Evolutionary conservation across 2,329 filamentous ascomycete species (phyloP).

Genomic region (Pseudopithomyces chartarum): DNA sequence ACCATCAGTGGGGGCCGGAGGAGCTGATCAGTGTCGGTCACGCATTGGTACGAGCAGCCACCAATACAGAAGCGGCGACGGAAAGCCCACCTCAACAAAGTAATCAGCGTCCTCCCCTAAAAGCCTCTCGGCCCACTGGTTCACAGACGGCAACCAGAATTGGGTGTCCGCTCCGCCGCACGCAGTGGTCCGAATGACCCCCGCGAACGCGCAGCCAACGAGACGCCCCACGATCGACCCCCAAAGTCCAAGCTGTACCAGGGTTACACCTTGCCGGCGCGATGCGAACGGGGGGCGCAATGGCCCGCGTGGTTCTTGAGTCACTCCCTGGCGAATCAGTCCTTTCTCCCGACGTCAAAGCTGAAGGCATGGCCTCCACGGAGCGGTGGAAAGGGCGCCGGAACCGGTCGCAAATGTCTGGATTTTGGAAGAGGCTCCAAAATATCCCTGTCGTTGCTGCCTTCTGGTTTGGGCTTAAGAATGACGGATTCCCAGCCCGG

Average conservation of each 20-base stretch:
- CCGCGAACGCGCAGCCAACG: conserved; percentile 1
- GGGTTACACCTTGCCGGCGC: background rate
- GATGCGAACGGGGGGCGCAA: background rate
- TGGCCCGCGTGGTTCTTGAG: background rate
- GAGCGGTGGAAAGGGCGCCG: background rate
- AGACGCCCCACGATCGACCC: background rate
- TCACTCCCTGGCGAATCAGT: background rate
- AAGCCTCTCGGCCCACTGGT: background rate
- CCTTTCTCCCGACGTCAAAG: background rate
- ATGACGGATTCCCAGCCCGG: background rate
- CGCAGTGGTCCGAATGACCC: background rate
- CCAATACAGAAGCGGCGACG: background rate
- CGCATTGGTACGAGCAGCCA: background rate
- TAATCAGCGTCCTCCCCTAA: background rate
- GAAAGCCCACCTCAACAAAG: background rate
- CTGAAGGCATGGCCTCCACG: conserved; percentile 3
- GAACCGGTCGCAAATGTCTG: background rate
- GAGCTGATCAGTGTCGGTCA: background rate
- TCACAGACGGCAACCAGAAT: background rate
- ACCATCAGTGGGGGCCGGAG: background rate
- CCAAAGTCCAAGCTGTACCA: background rate
- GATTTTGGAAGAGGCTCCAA: background rate
- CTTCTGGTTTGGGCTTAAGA: background rate
- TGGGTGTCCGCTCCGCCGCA: background rate
- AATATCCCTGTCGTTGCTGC: background rate